These are phyloP conservation scores for Ilyonectria mors-panacis DNA, from an alignment of 2,329 filamentous ascomycete genomes.

Conservation along the genomic window DNA sequence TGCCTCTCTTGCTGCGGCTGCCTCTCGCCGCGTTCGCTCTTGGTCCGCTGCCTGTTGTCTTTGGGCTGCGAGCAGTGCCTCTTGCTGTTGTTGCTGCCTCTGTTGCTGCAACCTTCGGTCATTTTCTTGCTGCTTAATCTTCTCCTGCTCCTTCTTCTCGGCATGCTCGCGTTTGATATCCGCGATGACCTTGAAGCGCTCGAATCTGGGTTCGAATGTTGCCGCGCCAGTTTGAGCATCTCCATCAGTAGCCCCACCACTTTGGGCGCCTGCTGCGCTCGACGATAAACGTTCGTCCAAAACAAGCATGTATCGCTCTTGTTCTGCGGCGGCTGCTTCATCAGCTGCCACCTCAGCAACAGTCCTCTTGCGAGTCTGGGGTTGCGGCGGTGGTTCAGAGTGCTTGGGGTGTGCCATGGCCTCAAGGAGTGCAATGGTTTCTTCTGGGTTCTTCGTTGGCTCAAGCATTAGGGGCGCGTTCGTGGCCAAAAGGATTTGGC, in stretches of 20 bases:
- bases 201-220: constrained; percentile 89
- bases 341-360: constrained; percentile 96
- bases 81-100: constrained; percentile 60
- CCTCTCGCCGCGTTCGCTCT: constrained; percentile 58
- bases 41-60: constrained; percentile 60
- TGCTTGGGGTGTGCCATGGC: constrained; percentile 83
- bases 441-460: constrained; percentile 77
- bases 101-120: constrained; percentile 67
- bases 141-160: constrained; percentile 84
- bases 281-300: constrained; percentile 86
- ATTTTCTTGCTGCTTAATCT: constrained; percentile 75
- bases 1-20: constrained; percentile 53
- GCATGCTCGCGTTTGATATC: constrained; percentile 85
- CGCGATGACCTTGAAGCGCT: constrained; percentile 91
- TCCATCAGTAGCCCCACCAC: constrained; percentile 72
- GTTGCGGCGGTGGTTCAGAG: constrained; percentile 81
- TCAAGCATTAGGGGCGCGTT: constrained; percentile 83
- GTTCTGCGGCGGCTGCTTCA: constrained; percentile 89
- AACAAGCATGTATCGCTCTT: constrained; percentile 93
- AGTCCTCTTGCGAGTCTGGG: constrained; percentile 92
- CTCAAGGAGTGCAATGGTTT: constrained; percentile 80
- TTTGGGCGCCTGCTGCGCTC: constrained; percentile 69
- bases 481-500: constrained; percentile 81
- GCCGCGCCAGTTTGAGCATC: constrained; percentile 80
- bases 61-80: constrained; percentile 62